Evolutionary conservation across 1,284 basidiomycete species (phyloP).

Genomic region (Kalmanozyma brasiliensis): DNA sequence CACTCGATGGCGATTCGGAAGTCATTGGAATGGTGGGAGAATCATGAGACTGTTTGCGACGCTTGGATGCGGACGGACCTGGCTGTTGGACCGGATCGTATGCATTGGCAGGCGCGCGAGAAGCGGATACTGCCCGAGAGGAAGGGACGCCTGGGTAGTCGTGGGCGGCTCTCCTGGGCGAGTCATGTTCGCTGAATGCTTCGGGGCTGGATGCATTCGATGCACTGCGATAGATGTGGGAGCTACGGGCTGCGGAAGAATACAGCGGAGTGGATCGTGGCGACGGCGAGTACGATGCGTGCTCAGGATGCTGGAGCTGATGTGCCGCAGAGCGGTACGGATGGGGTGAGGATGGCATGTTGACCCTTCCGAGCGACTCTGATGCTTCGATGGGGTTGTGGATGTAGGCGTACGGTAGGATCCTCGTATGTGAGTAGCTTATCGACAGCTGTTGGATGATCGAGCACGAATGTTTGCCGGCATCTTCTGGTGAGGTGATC

Average conservation of each 20-base stretch:
- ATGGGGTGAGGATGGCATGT: conserved; percentile 45
- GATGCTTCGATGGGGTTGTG: too few relatives aligned
- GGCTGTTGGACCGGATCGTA: conserved; percentile 1
- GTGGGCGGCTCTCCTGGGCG: background rate
- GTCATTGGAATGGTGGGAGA: background rate
- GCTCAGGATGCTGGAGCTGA: conserved; percentile 50
- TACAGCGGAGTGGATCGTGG: conserved; percentile 34
- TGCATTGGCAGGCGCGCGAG: conserved; percentile 3
- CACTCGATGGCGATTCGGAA: conserved; percentile 3
- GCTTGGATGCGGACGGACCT: conserved; percentile 13
- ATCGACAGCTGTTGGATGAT: background rate
- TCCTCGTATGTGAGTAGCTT: too few relatives aligned
- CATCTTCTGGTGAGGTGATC: background rate
- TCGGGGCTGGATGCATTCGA: conserved; percentile 39
- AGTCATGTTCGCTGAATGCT: conserved; percentile 20
- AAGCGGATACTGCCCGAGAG: background rate
- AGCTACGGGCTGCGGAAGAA: conserved; percentile 17
- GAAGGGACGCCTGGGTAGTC: conserved; percentile 3
- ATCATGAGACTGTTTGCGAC: conserved; percentile 18
- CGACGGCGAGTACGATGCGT: conserved; percentile 39
- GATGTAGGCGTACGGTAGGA: too few relatives aligned
- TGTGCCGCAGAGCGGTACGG: conserved; percentile 43
- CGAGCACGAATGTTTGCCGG: too few relatives aligned
- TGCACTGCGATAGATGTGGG: conserved; percentile 25
- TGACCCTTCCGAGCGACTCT: background rate